These are phyloP conservation scores for Leccinum boreale DNA, from an alignment of 768 basidiomycete species.

Conservation along the genomic window DNA sequence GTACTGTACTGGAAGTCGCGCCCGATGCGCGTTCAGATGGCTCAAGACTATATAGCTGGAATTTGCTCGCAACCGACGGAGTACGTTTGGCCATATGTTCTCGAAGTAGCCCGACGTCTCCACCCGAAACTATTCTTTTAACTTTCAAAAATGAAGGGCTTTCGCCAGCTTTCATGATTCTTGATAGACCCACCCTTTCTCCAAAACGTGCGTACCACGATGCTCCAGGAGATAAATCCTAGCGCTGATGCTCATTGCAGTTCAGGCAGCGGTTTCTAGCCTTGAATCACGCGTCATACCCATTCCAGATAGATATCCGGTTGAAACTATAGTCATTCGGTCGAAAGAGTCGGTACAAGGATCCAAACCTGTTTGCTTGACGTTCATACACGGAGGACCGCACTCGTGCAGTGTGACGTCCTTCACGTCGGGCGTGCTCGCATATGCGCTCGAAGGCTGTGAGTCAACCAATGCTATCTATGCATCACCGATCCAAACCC, in stretches of 20 bases:
- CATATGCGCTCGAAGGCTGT: conserved; percentile 62
- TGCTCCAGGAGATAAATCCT: background rate
- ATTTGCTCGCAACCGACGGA: conserved; percentile 49
- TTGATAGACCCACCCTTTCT: conserved; percentile 43
- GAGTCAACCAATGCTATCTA: conserved; percentile 17
- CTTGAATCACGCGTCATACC: conserved; percentile 45
- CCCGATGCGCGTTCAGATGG: conserved; percentile 4
- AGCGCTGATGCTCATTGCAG: conserved; percentile 28
- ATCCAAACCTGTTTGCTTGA: conserved; percentile 45
- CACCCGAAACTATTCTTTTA: conserved; percentile 50
- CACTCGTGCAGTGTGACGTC: conserved; percentile 47
- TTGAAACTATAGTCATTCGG: conserved; percentile 54
- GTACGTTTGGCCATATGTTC: conserved; percentile 41
- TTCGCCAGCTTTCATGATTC: conserved; percentile 17
- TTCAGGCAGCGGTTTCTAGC: conserved; percentile 38
- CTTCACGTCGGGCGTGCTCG: conserved; percentile 43
- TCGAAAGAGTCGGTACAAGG: conserved; percentile 19
- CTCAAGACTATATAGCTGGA: conserved; percentile 46
- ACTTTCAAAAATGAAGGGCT: conserved; percentile 24
- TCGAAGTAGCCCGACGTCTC: conserved; percentile 46
- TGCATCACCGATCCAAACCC: background rate
- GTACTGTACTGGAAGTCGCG: conserved; percentile 36
- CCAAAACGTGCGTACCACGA: conserved; percentile 34
- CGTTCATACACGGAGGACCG: conserved; percentile 62
- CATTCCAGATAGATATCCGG: conserved; percentile 47